These are phyloP conservation scores for Nakazawaea wickerhamii DNA, from an alignment of 805 yeast species.

Conservation along the genomic window DNA sequence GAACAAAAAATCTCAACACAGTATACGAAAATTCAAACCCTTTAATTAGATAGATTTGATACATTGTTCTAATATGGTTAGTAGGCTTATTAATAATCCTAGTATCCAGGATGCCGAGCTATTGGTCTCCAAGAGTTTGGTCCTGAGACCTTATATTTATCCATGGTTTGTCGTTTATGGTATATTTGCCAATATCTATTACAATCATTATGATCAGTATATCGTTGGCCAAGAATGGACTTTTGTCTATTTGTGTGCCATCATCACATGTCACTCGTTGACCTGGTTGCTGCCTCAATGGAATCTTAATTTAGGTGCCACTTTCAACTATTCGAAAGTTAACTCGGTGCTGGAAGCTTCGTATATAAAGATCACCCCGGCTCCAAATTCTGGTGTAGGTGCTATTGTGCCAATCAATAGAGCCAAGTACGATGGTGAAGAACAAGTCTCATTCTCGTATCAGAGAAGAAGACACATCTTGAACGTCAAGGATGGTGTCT, in stretches of 20 bases:
- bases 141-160: constrained; percentile 70
- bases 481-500: constrained; percentile 45
- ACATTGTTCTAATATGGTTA: constrained; percentile 12
- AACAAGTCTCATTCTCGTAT: constrained; percentile 69
- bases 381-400: constrained; percentile 81
- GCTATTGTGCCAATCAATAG: constrained; percentile 65
- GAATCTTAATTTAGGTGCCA: constrained; percentile 67
- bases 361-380: constrained; percentile 71
- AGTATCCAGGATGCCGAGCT: constrained; percentile 68
- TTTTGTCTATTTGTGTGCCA: constrained; percentile 72
- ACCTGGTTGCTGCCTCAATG: constrained; percentile 91
- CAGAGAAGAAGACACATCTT: constrained; percentile 89
- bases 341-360: constrained; percentile 55
- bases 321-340: constrained; percentile 62
- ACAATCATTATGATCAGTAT: constrained; percentile 66
- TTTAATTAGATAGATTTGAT: too few relatives aligned
- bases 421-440: constrained; percentile 47
- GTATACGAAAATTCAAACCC: too few relatives aligned
- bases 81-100: constrained; percentile 57
- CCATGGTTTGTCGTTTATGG: constrained; percentile 83
- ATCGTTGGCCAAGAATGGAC: constrained; percentile 96
- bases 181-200: constrained; percentile 58
- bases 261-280: constrained; percentile 67
- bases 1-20: too few relatives aligned
- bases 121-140: constrained; percentile 58